Percentiles rank a stretch among this genome's conserved stretches.
Evolutionary conservation across 2,329 filamentous ascomycete species (phyloP).

Genomic region (Epichloe sibirici): DNA sequence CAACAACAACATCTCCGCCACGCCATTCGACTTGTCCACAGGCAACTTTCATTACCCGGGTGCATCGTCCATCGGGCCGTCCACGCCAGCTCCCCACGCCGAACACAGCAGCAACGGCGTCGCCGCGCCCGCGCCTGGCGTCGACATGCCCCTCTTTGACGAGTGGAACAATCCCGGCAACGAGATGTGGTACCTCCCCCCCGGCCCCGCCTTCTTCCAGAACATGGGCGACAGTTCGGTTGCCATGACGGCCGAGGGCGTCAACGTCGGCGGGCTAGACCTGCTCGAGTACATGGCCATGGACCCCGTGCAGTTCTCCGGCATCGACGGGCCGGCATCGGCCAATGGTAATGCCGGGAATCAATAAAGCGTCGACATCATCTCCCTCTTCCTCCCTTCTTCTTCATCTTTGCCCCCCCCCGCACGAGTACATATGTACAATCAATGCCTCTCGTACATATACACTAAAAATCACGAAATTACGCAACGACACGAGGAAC

Average conservation of each 20-base stretch:
- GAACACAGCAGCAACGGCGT: conserved; percentile 16
- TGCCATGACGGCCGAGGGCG: conserved; percentile 54
- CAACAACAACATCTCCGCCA: conserved; percentile 48
- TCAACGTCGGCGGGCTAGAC: conserved; percentile 55
- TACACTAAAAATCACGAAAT: too few relatives aligned
- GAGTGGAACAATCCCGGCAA: conserved; percentile 44
- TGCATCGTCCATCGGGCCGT: conserved; percentile 35
- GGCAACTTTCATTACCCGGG: conserved; percentile 44
- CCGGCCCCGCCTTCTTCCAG: conserved; percentile 50
- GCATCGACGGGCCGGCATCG: conserved; percentile 17
- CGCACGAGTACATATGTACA: too few relatives aligned
- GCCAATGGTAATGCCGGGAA: background rate
- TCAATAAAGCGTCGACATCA: too few relatives aligned
- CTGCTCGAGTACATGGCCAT: conserved; percentile 57
- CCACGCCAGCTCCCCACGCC: conserved; percentile 32
- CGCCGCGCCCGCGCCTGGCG: conserved; percentile 12
- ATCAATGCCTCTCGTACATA: too few relatives aligned
- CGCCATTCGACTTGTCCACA: conserved; percentile 45
- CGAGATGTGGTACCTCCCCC: conserved; percentile 58
- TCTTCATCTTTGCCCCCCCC: too few relatives aligned
- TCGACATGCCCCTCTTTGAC: conserved; percentile 33
- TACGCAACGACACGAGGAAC: too few relatives aligned
- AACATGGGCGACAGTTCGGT: conserved; percentile 49
- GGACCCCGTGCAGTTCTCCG: conserved; percentile 34
- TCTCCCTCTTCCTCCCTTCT: too few relatives aligned